A percentile compares a stretch with the other conserved stretches of the same genome.
phyloP scores from a whole-genome alignment of 805 yeast species.

The Ogataea glucozyma region DNA sequence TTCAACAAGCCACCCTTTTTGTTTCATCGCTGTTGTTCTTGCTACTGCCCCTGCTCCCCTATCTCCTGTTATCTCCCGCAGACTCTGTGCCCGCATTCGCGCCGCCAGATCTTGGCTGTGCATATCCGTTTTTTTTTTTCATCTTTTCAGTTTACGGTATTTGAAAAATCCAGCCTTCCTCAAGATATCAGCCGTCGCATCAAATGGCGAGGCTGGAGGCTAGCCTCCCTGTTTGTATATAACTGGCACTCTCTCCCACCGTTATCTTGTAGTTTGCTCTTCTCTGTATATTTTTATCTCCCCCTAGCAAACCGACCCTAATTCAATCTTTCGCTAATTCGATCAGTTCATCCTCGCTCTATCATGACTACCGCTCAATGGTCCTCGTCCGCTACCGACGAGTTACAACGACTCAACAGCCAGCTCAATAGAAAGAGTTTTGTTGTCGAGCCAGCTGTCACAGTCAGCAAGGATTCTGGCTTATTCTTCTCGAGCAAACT shows the following conservation, averaged over 20 bases:
- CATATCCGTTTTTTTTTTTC: slow-evolving; percentile 1
- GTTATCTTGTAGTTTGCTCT: not conserved
- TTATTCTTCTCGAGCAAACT: slow-evolving; percentile 10
- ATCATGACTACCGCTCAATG: not conserved
- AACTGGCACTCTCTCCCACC: not conserved
- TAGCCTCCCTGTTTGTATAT: slow-evolving; percentile 2
- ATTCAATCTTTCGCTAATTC: slow-evolving; percentile 5
- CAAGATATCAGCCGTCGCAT: not conserved
- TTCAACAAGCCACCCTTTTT: too few species aligned
- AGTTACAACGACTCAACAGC: slow-evolving; percentile 13
- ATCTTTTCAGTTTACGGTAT: not conserved
- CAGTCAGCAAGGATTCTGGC: not conserved
- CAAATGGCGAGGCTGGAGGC: not conserved
- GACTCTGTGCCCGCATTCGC: not conserved
- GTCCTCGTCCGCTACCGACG: slow-evolving; percentile 7
- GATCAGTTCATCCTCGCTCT: not conserved
- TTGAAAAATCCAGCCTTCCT: slow-evolving; percentile 5
- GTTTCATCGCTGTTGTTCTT: too few species aligned
- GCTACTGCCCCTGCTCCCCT: too few species aligned
- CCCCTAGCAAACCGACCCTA: slow-evolving; percentile 5
- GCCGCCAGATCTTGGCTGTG: slow-evolving; percentile 5
- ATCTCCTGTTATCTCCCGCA: too few species aligned
- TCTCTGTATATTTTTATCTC: not conserved
- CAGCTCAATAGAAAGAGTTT: slow-evolving; percentile 11
- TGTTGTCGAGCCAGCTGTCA: not conserved